Percentiles rank a stretch among this genome's conserved stretches.
These are phyloP conservation scores for Sarocladium oryzae DNA, from an alignment of 2,329 filamentous ascomycete genomes.

Conservation along the genomic window DNA sequence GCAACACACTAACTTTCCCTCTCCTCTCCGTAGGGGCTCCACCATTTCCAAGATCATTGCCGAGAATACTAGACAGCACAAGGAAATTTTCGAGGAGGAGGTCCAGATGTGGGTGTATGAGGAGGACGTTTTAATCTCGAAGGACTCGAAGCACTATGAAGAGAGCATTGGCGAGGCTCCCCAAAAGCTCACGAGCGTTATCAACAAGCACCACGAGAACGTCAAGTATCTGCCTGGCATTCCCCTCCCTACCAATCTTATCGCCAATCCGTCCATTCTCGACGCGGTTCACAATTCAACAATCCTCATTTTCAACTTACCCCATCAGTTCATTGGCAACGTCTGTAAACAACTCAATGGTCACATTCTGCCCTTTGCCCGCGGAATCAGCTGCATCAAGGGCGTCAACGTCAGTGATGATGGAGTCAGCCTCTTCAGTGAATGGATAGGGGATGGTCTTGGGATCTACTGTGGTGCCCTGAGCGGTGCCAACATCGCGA, in stretches of 20 bases:
- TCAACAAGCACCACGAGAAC: constrained; percentile 93
- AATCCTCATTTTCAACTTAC: constrained; percentile 91
- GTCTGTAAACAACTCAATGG: constrained; percentile 80
- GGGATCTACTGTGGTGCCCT: constrained; percentile 96
- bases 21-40: constrained; percentile 61
- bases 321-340: constrained; percentile 89
- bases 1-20: background rate
- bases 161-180: constrained; percentile 54
- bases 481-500: constrained; percentile 93
- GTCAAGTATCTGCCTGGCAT: constrained; percentile 96
- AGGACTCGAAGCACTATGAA: constrained; percentile 68
- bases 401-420: constrained; percentile 88
- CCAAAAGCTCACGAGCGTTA: constrained; percentile 83
- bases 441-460: constrained; percentile 84
- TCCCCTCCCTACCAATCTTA: constrained; percentile 70
- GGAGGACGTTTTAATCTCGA: constrained; percentile 72
- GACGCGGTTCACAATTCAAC: constrained; percentile 79
- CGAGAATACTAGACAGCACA: constrained; percentile 76
- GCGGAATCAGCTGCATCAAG: constrained; percentile 97
- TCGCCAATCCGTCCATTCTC: constrained; percentile 74
- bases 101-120: constrained; percentile 99
- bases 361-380: constrained; percentile 83
- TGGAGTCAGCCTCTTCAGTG: constrained; percentile 83
- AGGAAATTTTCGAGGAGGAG: constrained; percentile 74
- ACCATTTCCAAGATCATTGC: constrained; percentile 96